Percentiles rank a stretch among this genome's conserved stretches.
Evolutionary conservation across 2,329 filamentous ascomycete genomes (phyloP).

Genomic region (Nothophoma quercina): DNA sequence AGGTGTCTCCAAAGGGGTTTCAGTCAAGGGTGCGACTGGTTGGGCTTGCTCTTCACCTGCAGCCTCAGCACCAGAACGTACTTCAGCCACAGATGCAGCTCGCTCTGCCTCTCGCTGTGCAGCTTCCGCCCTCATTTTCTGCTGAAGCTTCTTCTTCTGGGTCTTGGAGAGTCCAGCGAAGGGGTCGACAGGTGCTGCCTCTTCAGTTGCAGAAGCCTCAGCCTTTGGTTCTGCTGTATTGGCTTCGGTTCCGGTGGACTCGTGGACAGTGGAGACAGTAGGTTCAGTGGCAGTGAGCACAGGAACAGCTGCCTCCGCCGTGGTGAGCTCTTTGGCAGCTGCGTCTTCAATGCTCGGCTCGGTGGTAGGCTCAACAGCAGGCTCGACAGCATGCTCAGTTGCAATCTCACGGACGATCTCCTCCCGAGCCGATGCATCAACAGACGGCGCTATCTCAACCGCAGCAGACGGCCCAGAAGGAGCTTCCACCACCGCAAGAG

Average conservation of each 20-base stretch:
- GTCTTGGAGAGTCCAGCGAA: slow-evolving; percentile 5
- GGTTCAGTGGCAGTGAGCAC: no score
- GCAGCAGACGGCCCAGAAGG: background rate
- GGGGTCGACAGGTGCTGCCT: background rate
- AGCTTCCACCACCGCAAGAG: slow-evolving; percentile 13
- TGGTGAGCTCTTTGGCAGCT: background rate
- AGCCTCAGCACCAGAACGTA: background rate
- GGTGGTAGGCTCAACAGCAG: background rate
- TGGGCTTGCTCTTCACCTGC: background rate
- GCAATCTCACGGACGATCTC: background rate
- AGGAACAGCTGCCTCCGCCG: no score
- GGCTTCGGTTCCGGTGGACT: no score
- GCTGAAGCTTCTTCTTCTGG: slow-evolving; percentile 35
- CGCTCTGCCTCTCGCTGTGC: slow-evolving; percentile 5
- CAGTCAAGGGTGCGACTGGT: background rate
- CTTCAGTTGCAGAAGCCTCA: no score
- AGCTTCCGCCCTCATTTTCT: slow-evolving; percentile 12
- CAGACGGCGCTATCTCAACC: background rate
- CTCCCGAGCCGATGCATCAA: background rate
- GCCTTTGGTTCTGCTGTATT: background rate
- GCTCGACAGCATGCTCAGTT: background rate
- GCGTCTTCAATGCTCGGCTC: background rate
- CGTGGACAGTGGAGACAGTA: no score
- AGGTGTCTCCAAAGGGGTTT: background rate
- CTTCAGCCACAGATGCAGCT: background rate